Percentiles rank a stretch among this genome's conserved stretches.
Evolutionary conservation across 1,139 yeast species (phyloP).

Genomic region (Debaryomyces robertsiae): DNA sequence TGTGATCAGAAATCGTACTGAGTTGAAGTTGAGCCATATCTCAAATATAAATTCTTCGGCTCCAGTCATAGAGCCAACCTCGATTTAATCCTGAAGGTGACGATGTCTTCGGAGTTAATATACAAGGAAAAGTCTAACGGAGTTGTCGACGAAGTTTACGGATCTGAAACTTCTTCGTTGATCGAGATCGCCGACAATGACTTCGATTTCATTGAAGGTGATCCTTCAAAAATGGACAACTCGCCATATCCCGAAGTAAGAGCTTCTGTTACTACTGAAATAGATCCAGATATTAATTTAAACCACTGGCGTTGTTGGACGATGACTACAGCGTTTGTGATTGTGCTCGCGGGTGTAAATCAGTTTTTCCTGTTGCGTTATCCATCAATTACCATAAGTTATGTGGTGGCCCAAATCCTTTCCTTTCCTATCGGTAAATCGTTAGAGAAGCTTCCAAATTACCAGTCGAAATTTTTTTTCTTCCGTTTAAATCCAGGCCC

Average conservation of each 20-base stretch:
- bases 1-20: too few species aligned
- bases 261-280: conserved; percentile 19
- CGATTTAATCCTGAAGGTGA: too few species aligned
- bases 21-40: too few species aligned
- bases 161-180: not conserved
- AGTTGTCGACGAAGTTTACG: too few species aligned
- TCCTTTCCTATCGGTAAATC: conserved; percentile 58
- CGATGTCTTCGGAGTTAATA: too few species aligned
- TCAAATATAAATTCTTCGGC: too few species aligned
- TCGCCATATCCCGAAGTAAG: conserved; percentile 28
- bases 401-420: conserved; percentile 54
- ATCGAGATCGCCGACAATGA: conserved; percentile 12
- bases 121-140: too few species aligned
- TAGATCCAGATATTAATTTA: conserved; percentile 18
- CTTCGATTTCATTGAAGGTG: conserved; percentile 25
- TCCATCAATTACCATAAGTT: conserved; percentile 24
- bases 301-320: conserved; percentile 24
- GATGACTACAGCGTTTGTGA: conserved; percentile 19
- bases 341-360: conserved; percentile 24
- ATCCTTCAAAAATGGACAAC: conserved; percentile 26
- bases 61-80: too few species aligned
- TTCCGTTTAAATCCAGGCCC: conserved; percentile 58
- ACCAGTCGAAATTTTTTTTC: conserved; percentile 41
- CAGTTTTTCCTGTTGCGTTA: conserved; percentile 26
- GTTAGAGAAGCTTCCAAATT: conserved; percentile 47